Percentiles rank a stretch among this genome's conserved stretches.
Evolutionary conservation across 306 rosid species (phyloP).

Genomic region (Vigna trinervia): DNA sequence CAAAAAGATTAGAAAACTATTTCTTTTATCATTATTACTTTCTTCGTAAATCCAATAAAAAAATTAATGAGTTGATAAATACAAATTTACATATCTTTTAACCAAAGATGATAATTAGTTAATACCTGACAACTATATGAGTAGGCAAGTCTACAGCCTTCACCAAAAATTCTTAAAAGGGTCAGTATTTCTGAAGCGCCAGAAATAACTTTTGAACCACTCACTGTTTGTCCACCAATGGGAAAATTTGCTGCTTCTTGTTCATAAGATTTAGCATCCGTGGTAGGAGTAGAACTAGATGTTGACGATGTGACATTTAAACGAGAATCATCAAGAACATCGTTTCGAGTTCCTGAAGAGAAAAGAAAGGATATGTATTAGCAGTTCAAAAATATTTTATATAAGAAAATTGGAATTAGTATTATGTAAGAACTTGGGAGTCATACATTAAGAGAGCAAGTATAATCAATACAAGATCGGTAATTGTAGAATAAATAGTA

Average conservation of each 20-base stretch:
- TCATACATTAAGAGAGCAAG: conserved; percentile 7
- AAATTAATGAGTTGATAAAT: conserved; percentile 6
- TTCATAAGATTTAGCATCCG: conserved; percentile 68
- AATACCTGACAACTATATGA: conserved; percentile 90
- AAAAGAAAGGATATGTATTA: conserved; percentile 18
- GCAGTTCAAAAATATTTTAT: conserved; percentile 22
- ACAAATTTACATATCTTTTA: conserved; percentile 15
- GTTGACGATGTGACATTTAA: conserved; percentile 57
- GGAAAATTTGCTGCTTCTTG: conserved; percentile 57
- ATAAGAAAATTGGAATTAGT: neutral
- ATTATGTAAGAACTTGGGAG: conserved; percentile 16
- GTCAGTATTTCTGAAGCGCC: conserved; percentile 80
- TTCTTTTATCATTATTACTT: conserved; percentile 12
- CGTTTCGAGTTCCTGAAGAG: conserved; percentile 74
- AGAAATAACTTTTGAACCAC: conserved; percentile 61
- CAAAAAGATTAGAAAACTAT: conserved; percentile 33
- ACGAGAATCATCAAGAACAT: conserved; percentile 75
- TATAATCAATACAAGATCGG: neutral
- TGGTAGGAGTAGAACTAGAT: conserved; percentile 60
- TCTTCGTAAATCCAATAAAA: conserved; percentile 15
- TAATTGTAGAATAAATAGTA: neutral
- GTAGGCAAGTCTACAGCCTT: conserved; percentile 92
- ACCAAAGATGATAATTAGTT: conserved; percentile 38
- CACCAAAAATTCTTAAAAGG: conserved; percentile 88
- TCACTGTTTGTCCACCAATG: conserved; percentile 60